A percentile compares a stretch with the other conserved stretches of the same genome.
Conservation (phyloP, 768 basidiomycete species). For the Tulasnella calospora region DNA sequence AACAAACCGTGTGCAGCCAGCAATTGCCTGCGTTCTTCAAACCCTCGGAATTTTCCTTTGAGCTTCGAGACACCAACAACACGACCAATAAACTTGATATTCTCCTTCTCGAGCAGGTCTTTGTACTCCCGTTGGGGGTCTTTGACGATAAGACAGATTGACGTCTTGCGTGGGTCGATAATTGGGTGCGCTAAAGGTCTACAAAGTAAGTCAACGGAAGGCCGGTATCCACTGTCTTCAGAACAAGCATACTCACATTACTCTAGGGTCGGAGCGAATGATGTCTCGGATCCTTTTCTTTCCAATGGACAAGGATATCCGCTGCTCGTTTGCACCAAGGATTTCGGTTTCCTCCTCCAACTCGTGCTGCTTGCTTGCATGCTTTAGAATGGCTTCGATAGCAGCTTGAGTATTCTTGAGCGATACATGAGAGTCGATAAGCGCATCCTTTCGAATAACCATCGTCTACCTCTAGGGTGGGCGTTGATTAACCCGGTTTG, state of each 20-base stretch:
- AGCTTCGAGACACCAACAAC: conserved; percentile 90
- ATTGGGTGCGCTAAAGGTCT: conserved; percentile 76
- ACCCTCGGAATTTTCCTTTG: conserved; percentile 87
- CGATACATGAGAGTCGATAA: conserved; percentile 65
- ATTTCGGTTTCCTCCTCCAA: conserved; percentile 60
- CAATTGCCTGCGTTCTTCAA: conserved; percentile 74
- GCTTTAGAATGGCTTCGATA: conserved; percentile 66
- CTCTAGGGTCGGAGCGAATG: conserved; percentile 71
- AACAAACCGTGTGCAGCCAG: conserved; percentile 88
- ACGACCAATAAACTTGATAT: conserved; percentile 83
- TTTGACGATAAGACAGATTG: conserved; percentile 89
- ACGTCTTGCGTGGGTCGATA: conserved; percentile 72
- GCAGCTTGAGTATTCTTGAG: conserved; percentile 69
- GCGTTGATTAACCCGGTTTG: background rate
- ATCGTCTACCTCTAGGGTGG: background rate
- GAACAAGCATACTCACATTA: conserved; percentile 58
- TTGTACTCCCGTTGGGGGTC: conserved; percentile 96
- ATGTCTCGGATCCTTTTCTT: conserved; percentile 76
- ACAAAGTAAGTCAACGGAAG: conserved; percentile 11
- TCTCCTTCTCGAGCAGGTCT: conserved; percentile 70
- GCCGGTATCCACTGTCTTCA: background rate
- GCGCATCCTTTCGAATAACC: background rate
- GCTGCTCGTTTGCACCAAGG: conserved; percentile 70
- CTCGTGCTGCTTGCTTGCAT: conserved; percentile 61
- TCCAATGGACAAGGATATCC: conserved; percentile 83